These are phyloP conservation scores for Selaginella tamariscina DNA, from an alignment of 75 land plant genomes.

Conservation along the genomic window DNA sequence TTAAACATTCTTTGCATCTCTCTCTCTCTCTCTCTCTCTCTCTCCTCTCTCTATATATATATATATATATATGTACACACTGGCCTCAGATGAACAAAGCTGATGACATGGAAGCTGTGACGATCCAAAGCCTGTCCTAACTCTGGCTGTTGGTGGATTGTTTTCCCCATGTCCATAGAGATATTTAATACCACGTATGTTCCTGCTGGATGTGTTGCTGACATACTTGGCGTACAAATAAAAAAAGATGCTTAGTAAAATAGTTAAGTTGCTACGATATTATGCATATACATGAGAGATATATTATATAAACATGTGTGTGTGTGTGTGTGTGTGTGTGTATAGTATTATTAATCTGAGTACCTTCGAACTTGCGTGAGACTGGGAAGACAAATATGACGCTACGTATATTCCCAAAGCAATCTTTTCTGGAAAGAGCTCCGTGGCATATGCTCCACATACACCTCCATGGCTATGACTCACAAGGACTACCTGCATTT, in stretches of 20 bases:
- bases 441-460: conserved; percentile 18
- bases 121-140: neutral
- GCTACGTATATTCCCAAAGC: conserved; percentile 26
- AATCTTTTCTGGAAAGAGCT: conserved; percentile 32
- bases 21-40: too few relatives aligned
- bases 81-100: neutral
- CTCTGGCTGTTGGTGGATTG: neutral
- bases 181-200: too few relatives aligned
- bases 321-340: too few relatives aligned
- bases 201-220: too few relatives aligned
- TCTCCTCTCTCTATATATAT: too few relatives aligned
- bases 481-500: conserved; percentile 30
- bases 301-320: too few relatives aligned
- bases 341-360: too few relatives aligned
- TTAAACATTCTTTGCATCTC: neutral
- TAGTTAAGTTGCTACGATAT: too few relatives aligned
- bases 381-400: conserved; percentile 33
- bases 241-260: too few relatives aligned
- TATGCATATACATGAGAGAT: too few relatives aligned
- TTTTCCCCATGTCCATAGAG: neutral
- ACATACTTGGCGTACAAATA: too few relatives aligned
- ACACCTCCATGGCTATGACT: conserved; percentile 53
- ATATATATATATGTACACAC: neutral
- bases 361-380: too few relatives aligned
- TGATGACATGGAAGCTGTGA: neutral